Evolutionary conservation across 169 alveolate genomes (phyloP), one percentile per base, ranked within the genome.

Genomic region (Hepatocystis sp.): DNA sequence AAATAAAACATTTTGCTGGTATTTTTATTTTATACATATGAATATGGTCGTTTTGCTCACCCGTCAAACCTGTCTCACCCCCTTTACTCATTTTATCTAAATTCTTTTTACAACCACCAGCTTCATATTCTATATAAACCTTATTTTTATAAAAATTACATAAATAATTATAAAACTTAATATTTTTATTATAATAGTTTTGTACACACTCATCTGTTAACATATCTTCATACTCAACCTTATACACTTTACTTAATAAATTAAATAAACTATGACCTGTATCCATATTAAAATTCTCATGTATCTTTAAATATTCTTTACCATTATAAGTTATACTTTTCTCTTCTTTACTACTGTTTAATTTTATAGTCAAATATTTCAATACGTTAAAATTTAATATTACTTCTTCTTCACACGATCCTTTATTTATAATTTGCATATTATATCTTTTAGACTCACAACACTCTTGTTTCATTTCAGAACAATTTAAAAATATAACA

Each of bases 251-350:
- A 0, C 32, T 52, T 21, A 64, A 44, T 23, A 58, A n/a, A n/a
- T n/a, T n/a, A n/a, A n/a, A n/a, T n/a, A n/a, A n/a, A n/a, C n/a
- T n/a, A n/a, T n/a, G n/a, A n/a, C n/a, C n/a, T n/a, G n/a, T n/a
- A n/a, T n/a, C n/a, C n/a, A n/a, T n/a, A n/a, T n/a, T n/a, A n/a
- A n/a, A n/a, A n/a, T 1, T 76, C 17, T 56, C 53, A 28, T 39
- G 19, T 0, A 53, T 64, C 39, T 76, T 23, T 27, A 58, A 58
- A 64, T 58, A 76, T 32, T 76, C 88, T n/a, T 76, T 76, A 52
- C 47, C 34, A 36, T 30, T 76, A 19, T n/a, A 30, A 10, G 27
- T 49, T 2, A 63, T 25, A 10, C n/a, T 32, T 21, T 28, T 71
- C 1, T 39, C 42, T 39, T 56, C 58, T 15, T 28, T 44, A 44